phyloP scores from a whole-genome alignment of 179 eudicot genomes.

The Spergularia azorica region DNA sequence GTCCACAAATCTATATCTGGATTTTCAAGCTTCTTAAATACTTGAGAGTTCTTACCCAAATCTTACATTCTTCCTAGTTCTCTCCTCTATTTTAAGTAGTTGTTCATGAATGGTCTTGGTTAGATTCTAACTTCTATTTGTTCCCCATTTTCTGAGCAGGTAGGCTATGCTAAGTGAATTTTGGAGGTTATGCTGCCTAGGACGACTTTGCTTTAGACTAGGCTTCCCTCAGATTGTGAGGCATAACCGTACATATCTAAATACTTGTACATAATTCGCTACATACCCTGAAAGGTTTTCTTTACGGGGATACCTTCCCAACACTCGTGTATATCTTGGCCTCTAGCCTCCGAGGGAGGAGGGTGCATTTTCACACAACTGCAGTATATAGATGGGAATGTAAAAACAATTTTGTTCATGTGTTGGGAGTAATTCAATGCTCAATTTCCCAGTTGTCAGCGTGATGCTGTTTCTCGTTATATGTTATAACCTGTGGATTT shows the following conservation, averaged over 20 bases:
- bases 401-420: background rate
- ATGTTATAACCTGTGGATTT: no score
- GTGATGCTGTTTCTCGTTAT: no score
- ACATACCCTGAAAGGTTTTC: conserved; percentile 1
- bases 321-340: conserved; percentile 11
- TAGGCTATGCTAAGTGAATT: background rate
- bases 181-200: background rate
- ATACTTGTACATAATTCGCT: conserved; percentile 16
- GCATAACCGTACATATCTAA: conserved; percentile 18
- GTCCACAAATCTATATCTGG: background rate
- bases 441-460: no score
- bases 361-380: background rate
- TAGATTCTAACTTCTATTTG: background rate
- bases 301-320: background rate
- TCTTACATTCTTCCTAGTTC: background rate
- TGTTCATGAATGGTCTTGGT: background rate
- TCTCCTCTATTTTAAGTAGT: background rate
- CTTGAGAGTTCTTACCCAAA: background rate
- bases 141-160: background rate
- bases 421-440: background rate
- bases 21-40: background rate
- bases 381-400: background rate
- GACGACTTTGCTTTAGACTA: background rate
- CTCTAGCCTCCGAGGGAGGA: background rate
- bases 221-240: background rate